phyloP scores from a whole-genome alignment of 805 yeast genomes.

The Starmerella cellae region DNA sequence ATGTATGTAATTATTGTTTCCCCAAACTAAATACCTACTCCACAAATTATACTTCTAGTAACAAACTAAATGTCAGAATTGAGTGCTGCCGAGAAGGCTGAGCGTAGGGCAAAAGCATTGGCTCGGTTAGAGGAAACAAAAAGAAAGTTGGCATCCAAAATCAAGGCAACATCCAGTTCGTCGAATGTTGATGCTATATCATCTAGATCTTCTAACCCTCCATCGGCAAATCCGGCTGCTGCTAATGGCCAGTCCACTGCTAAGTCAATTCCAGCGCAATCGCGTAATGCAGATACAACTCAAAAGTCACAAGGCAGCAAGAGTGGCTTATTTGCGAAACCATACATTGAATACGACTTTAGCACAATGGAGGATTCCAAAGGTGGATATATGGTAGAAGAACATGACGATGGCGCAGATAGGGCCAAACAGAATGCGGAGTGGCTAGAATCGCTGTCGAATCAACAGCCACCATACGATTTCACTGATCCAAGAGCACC shows the following conservation, averaged over 20 bases:
- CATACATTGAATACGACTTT: constrained; percentile 45
- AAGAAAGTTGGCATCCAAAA: constrained; percentile 7
- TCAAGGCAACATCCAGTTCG: not conserved
- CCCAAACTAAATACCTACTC: no score
- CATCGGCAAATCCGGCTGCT: no score
- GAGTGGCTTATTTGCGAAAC: constrained; percentile 18
- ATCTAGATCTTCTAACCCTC: not conserved
- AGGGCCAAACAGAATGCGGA: constrained; percentile 10
- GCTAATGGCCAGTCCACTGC: constrained; percentile 1
- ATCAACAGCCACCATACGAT: constrained; percentile 27
- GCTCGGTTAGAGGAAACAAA: constrained; percentile 19
- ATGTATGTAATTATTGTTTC: no score
- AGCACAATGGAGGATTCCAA: constrained; percentile 77
- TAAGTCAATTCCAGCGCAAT: constrained; percentile 6
- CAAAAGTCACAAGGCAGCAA: constrained; percentile 8
- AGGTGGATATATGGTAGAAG: constrained; percentile 67
- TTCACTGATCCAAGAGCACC: constrained; percentile 60
- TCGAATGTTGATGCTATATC: no score
- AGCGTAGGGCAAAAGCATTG: constrained; percentile 18
- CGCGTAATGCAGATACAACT: constrained; percentile 12
- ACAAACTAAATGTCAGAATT: not conserved
- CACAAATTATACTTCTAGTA: no score
- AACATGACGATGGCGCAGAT: constrained; percentile 20
- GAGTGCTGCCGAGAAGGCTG: constrained; percentile 17
- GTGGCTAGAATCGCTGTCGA: constrained; percentile 22